A percentile compares a stretch with the other conserved stretches of the same genome.
phyloP scores from a whole-genome alignment of 257 asterid species.

The Ballota nigra region DNA sequence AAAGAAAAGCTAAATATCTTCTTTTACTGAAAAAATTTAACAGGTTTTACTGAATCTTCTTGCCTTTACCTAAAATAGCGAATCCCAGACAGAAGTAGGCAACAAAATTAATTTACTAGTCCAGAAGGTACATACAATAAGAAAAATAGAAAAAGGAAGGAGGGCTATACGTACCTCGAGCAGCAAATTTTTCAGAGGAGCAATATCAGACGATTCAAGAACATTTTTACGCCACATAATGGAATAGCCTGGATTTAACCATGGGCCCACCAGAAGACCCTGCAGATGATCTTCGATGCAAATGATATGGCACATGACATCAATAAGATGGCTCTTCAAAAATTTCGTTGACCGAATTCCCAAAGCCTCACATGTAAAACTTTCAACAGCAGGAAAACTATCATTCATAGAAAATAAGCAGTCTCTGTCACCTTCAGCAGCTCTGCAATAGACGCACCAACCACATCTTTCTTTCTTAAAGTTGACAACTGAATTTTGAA shows the following conservation, averaged over 20 bases:
- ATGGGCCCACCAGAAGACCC: constrained; percentile 89
- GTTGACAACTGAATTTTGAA: constrained; percentile 31
- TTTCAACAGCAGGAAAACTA: constrained; percentile 47
- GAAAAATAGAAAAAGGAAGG: background rate
- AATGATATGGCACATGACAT: constrained; percentile 65
- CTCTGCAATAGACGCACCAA: constrained; percentile 84
- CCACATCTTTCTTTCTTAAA: constrained; percentile 81
- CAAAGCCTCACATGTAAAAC: constrained; percentile 49
- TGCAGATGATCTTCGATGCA: constrained; percentile 78
- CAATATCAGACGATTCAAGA: constrained; percentile 42
- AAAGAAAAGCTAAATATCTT: background rate
- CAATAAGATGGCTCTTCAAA: constrained; percentile 65
- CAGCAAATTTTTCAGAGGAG: constrained; percentile 47
- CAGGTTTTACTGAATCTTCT: constrained; percentile 2
- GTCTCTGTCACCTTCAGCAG: constrained; percentile 61
- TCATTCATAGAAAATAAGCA: constrained; percentile 66
- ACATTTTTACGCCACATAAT: constrained; percentile 64
- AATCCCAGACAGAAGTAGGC: constrained; percentile 5
- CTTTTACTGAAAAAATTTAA: background rate
- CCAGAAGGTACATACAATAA: constrained; percentile 7
- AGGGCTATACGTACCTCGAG: constrained; percentile 52
- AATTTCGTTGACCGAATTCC: constrained; percentile 41
- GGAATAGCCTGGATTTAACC: constrained; percentile 79
- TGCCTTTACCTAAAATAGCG: background rate
- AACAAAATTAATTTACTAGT: background rate